A percentile compares a stretch with the other conserved stretches of the same genome.
Conservation (phyloP, 352 stramenopile genomes). For the Phytophthora nicotianae region DNA sequence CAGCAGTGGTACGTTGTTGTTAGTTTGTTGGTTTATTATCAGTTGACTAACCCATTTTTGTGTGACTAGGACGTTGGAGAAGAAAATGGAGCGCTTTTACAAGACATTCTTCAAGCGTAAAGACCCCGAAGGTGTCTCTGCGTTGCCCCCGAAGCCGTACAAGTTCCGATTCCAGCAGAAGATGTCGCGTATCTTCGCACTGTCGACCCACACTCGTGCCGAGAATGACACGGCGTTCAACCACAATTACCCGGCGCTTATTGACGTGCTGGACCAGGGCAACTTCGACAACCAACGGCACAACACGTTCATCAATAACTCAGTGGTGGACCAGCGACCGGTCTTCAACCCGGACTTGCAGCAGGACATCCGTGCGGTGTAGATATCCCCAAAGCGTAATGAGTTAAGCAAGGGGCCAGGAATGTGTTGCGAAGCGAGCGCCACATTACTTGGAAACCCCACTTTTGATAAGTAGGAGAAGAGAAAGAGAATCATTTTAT, state of each 20-base stretch:
- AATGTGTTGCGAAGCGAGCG: slow-evolving; percentile 1
- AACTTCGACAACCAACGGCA: slow-evolving; percentile 65
- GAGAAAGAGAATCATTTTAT: slow-evolving; percentile 27
- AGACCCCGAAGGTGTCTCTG: slow-evolving; percentile 86
- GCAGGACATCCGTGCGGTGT: slow-evolving; percentile 52
- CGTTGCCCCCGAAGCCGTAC: slow-evolving; percentile 89
- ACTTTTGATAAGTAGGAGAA: slow-evolving; percentile 36
- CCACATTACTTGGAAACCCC: slow-evolving; percentile 8
- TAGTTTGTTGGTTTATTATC: neutral
- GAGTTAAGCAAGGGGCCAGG: slow-evolving; percentile 23
- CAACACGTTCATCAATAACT: slow-evolving; percentile 57
- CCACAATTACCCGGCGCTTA: slow-evolving; percentile 74
- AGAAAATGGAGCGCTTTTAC: slow-evolving; percentile 92
- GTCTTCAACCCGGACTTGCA: slow-evolving; percentile 53
- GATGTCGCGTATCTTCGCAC: slow-evolving; percentile 88
- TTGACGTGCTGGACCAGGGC: slow-evolving; percentile 81
- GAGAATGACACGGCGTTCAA: slow-evolving; percentile 75
- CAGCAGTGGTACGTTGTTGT: slow-evolving; percentile 80
- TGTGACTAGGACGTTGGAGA: slow-evolving; percentile 81
- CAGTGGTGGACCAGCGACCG: slow-evolving; percentile 49
- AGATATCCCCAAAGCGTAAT: slow-evolving; percentile 18
- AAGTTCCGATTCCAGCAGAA: slow-evolving; percentile 93
- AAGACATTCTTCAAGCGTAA: slow-evolving; percentile 90
- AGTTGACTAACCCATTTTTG: slow-evolving; percentile 10
- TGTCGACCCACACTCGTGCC: slow-evolving; percentile 64